phyloP scores from a whole-genome alignment of 768 basidiomycete species.

The Roridomyces roridus region DNA sequence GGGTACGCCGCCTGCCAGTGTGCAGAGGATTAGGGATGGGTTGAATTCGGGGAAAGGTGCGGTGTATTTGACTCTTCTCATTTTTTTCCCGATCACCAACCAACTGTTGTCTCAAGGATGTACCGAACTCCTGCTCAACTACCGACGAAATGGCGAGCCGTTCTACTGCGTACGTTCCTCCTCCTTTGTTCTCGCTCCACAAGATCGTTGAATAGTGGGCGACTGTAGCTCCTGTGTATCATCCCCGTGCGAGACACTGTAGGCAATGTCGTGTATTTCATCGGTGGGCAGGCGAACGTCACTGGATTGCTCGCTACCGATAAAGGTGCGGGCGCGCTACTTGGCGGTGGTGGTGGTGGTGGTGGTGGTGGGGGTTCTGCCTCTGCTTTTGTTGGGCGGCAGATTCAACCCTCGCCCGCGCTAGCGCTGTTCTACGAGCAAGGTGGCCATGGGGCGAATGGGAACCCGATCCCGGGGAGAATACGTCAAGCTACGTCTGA shows the following conservation, averaged over 20 bases:
- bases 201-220: too few relatives aligned
- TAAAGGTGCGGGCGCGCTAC: too few relatives aligned
- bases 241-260: slow-evolving; percentile 21
- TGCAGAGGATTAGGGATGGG: slow-evolving; percentile 23
- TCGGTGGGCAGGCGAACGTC: slow-evolving; percentile 26
- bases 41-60: slow-evolving; percentile 22
- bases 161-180: slow-evolving; percentile 20
- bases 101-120: slow-evolving; percentile 5
- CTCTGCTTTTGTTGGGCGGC: not conserved
- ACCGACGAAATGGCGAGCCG: slow-evolving; percentile 22
- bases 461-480: too few relatives aligned
- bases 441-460: too few relatives aligned
- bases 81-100: not conserved
- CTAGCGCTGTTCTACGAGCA: slow-evolving; percentile 11
- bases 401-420: slow-evolving; percentile 19
- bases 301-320: slow-evolving; percentile 20
- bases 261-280: slow-evolving; percentile 22
- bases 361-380: not conserved
- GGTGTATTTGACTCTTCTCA: not conserved
- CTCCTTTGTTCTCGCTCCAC: too few relatives aligned
- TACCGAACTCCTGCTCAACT: slow-evolving; percentile 23
- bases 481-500: too few relatives aligned
- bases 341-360: too few relatives aligned
- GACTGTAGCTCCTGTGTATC: slow-evolving; percentile 26
- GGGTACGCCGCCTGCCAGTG: slow-evolving; percentile 19